A percentile compares a stretch with the other conserved stretches of the same genome.
Evolutionary conservation across 495 filamentous ascomycete species (phyloP).

Genomic region (Daldinia caldariorum): DNA sequence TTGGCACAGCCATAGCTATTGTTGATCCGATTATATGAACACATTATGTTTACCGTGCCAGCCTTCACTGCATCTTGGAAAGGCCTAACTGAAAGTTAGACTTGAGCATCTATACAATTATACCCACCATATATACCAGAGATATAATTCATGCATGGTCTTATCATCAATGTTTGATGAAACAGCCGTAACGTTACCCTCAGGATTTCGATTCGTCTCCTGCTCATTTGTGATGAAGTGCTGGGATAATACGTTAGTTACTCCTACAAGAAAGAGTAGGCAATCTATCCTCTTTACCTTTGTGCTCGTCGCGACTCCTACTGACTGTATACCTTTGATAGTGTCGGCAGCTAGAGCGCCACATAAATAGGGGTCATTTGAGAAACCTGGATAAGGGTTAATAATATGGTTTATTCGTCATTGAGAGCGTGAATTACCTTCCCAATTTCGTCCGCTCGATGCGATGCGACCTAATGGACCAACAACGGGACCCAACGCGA

Average conservation of each 20-base stretch:
- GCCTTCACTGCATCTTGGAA: constrained; percentile 74
- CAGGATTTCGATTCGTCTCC: constrained; percentile 68
- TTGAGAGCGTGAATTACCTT: constrained; percentile 42
- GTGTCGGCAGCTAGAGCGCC: constrained; percentile 59
- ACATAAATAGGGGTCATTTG: constrained; percentile 60
- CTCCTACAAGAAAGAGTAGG: background rate
- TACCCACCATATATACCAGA: constrained; percentile 62
- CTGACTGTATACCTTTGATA: constrained; percentile 60
- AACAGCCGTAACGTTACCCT: constrained; percentile 57
- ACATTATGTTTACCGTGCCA: constrained; percentile 71
- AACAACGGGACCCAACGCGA: constrained; percentile 72
- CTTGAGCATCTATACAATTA: constrained; percentile 50
- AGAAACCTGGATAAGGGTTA: constrained; percentile 51
- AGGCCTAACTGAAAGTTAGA: constrained; percentile 53
- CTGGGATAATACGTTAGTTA: constrained; percentile 37
- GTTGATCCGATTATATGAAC: constrained; percentile 75
- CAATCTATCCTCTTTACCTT: constrained; percentile 52
- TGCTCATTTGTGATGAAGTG: constrained; percentile 75
- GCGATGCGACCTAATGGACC: constrained; percentile 64
- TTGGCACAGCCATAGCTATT: constrained; percentile 73
- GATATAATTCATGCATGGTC: constrained; percentile 76
- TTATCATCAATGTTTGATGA: constrained; percentile 73
- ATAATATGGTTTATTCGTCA: background rate
- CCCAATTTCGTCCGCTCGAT: constrained; percentile 67
- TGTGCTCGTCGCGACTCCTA: constrained; percentile 63